Percentiles rank a stretch among this genome's conserved stretches.
Evolutionary conservation across 2,329 filamentous ascomycete genomes (phyloP).

Genomic region (Colletotrichum simmondsii): DNA sequence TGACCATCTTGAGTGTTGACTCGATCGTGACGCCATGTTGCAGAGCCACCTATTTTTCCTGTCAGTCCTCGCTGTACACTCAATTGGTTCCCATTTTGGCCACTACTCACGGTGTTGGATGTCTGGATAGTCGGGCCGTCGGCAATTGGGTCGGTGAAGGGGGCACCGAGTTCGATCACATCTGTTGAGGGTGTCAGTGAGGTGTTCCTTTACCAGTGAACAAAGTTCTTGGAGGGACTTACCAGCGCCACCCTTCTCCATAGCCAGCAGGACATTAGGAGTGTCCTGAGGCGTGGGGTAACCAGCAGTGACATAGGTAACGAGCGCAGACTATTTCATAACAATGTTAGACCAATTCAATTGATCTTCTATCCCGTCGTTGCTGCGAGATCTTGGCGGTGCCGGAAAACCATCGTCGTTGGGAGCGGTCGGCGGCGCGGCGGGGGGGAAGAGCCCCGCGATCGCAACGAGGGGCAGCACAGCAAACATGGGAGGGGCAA

Average conservation of each 20-base stretch:
- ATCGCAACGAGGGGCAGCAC: constrained; percentile 40
- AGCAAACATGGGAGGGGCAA: constrained; percentile 14
- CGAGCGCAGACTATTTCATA: constrained; percentile 76
- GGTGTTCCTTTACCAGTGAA: not conserved
- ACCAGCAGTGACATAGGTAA: constrained; percentile 96
- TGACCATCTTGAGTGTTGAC: constrained; percentile 84
- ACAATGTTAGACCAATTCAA: constrained; percentile 1
- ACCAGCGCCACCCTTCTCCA: constrained; percentile 95
- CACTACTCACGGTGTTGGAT: constrained; percentile 79
- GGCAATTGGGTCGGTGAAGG: constrained; percentile 98
- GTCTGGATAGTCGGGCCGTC: constrained; percentile 98
- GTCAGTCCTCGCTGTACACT: constrained; percentile 10
- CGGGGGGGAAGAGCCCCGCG: constrained; percentile 14
- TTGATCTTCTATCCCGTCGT: not conserved
- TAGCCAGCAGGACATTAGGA: constrained; percentile 83
- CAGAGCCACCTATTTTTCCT: constrained; percentile 70
- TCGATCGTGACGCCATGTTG: constrained; percentile 88
- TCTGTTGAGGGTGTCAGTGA: constrained; percentile 61
- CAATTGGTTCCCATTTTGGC: not conserved
- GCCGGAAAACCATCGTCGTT: not conserved
- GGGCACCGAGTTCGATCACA: constrained; percentile 93
- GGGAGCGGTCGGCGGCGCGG: not conserved
- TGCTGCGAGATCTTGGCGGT: not conserved
- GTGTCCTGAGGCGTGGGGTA: constrained; percentile 87
- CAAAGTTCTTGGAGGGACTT: constrained; percentile 44